phyloP scores from a whole-genome alignment of 2,329 filamentous ascomycete species.

The Dothistroma pini region DNA sequence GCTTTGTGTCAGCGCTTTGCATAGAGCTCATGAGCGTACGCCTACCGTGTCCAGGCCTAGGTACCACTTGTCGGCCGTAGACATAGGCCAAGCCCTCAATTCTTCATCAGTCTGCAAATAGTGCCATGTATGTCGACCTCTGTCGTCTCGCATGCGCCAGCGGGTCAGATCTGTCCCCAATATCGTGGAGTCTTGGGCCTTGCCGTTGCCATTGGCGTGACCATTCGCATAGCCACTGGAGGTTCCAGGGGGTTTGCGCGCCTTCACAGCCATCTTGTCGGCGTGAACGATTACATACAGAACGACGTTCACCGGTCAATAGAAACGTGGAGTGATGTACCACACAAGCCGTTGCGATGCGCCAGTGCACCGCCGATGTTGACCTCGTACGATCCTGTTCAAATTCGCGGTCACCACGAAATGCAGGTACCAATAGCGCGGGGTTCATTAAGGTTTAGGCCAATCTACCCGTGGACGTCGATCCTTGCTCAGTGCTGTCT shows the following conservation, averaged over 20 bases:
- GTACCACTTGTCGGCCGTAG: constrained; percentile 82
- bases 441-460: constrained; percentile 2
- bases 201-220: constrained; percentile 22
- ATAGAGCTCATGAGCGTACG: background rate
- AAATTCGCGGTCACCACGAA: background rate
- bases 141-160: constrained; percentile 82
- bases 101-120: constrained; percentile 74
- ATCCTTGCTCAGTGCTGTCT: background rate
- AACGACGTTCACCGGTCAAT: background rate
- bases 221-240: constrained; percentile 10
- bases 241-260: constrained; percentile 1
- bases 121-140: constrained; percentile 88
- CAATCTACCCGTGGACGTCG: background rate
- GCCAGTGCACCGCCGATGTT: background rate
- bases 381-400: constrained; percentile 2
- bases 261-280: constrained; percentile 7
- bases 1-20: constrained; percentile 8
- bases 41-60: constrained; percentile 73
- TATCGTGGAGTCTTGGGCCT: constrained; percentile 11
- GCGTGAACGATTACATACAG: background rate
- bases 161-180: constrained; percentile 66
- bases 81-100: constrained; percentile 76
- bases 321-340: background rate
- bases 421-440: constrained; percentile 12
- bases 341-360: too few species aligned